These are phyloP conservation scores for Pichia norvegensis DNA, from an alignment of 1,139 yeast species.

Conservation along the genomic window DNA sequence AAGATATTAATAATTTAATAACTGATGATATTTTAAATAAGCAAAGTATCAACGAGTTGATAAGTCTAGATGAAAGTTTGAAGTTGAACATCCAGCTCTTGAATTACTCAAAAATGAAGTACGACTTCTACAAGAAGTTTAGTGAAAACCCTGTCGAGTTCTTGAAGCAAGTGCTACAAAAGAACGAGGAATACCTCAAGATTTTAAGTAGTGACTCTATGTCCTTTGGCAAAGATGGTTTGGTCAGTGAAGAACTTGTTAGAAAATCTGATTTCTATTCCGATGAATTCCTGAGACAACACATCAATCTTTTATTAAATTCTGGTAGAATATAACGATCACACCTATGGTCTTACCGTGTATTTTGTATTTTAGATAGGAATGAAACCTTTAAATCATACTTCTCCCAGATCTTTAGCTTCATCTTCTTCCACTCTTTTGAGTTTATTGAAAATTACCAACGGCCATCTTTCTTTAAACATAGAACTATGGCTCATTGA, in stretches of 20 bases:
- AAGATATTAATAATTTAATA: slow-evolving; percentile 30
- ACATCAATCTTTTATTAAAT: slow-evolving; percentile 62
- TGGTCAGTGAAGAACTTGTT: slow-evolving; percentile 83
- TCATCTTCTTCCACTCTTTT: slow-evolving; percentile 6
- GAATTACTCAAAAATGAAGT: slow-evolving; percentile 49
- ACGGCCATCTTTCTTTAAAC: slow-evolving; percentile 18
- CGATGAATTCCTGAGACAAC: slow-evolving; percentile 68
- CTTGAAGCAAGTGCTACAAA: slow-evolving; percentile 39
- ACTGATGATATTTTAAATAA: slow-evolving; percentile 26
- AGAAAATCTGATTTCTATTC: slow-evolving; percentile 76
- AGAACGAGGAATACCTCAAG: slow-evolving; percentile 51
- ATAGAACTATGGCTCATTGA: slow-evolving; percentile 15
- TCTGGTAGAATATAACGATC: slow-evolving; percentile 36
- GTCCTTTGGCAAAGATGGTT: slow-evolving; percentile 71
- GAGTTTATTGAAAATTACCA: slow-evolving; percentile 11
- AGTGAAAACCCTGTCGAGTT: slow-evolving; percentile 73
- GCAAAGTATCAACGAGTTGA: slow-evolving; percentile 31
- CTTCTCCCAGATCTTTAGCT: not conserved
- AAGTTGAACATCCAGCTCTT: slow-evolving; percentile 45
- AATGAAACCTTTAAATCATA: not conserved
- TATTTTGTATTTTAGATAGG: not conserved
- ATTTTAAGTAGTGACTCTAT: slow-evolving; percentile 75
- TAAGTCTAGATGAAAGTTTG: slow-evolving; percentile 40
- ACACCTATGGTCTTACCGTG: not conserved
- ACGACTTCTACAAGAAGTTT: slow-evolving; percentile 67